Evolutionary conservation across 768 basidiomycete genomes (phyloP).

Genomic region (Calocybe indica): DNA sequence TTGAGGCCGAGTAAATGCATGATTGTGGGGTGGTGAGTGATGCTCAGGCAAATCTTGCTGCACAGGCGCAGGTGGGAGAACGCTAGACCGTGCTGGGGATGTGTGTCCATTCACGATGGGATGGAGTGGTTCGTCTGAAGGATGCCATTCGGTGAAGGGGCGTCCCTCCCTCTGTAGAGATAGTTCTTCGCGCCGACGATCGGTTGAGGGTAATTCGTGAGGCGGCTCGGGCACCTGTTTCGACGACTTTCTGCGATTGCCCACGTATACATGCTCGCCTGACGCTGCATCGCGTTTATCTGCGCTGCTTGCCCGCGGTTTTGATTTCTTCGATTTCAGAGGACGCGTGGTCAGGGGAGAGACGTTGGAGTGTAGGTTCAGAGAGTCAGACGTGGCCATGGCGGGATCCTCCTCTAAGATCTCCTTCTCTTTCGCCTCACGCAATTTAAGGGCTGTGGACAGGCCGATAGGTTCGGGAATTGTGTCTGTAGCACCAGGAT

Average conservation of each 20-base stretch:
- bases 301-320: constrained; percentile 24
- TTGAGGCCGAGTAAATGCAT: constrained; percentile 7
- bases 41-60: constrained; percentile 11
- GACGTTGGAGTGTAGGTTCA: constrained; percentile 14
- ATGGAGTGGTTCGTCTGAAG: neutral
- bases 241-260: constrained; percentile 18
- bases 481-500: constrained; percentile 39
- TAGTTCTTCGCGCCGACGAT: neutral
- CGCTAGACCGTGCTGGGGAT: neutral
- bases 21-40: constrained; percentile 11
- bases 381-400: constrained; percentile 23
- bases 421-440: constrained; percentile 46
- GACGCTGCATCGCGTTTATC: constrained; percentile 29
- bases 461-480: constrained; percentile 60
- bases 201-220: neutral
- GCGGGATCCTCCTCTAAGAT: constrained; percentile 58
- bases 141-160: neutral
- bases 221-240: neutral
- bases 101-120: neutral
- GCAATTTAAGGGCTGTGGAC: constrained; percentile 51
- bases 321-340: constrained; percentile 3
- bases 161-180: neutral
- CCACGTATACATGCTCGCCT: constrained; percentile 28
- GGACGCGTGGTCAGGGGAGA: constrained; percentile 17
- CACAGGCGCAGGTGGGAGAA: neutral